Conservation (phyloP, 495 filamentous ascomycete genomes). For the Aspergillus biplanus region DNA sequence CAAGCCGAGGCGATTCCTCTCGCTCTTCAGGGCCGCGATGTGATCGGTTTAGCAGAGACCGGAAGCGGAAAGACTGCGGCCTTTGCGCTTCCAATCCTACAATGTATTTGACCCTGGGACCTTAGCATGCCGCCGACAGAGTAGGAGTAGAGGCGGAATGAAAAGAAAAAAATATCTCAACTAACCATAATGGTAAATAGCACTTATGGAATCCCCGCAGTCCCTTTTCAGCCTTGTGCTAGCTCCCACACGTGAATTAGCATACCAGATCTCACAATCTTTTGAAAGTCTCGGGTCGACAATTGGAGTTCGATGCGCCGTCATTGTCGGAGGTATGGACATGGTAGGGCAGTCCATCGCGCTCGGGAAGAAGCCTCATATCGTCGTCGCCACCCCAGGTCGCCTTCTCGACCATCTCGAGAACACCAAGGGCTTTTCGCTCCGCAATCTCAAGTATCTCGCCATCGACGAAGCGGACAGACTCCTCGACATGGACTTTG, state of each 20-base stretch:
- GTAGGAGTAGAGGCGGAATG: no score
- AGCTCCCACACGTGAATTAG: constrained; percentile 90
- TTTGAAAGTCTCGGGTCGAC: constrained; percentile 83
- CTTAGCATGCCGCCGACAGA: no score
- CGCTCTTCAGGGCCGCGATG: constrained; percentile 78
- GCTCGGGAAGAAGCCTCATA: constrained; percentile 88
- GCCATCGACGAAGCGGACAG: constrained; percentile 96
- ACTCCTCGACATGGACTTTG: constrained; percentile 92
- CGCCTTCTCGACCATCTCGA: constrained; percentile 91
- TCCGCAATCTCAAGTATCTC: constrained; percentile 77
- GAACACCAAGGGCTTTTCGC: constrained; percentile 93
- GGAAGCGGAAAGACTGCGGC: constrained; percentile 93
- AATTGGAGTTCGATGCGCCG: constrained; percentile 76
- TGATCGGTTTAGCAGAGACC: constrained; percentile 94
- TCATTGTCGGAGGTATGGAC: constrained; percentile 91
- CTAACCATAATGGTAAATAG: constrained; percentile 27
- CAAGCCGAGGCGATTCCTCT: constrained; percentile 78
- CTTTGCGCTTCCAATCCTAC: constrained; percentile 87
- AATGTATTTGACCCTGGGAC: constrained; percentile 42
- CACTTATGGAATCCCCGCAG: constrained; percentile 80
- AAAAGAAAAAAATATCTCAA: background rate
- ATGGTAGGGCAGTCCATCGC: constrained; percentile 90
- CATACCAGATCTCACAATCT: constrained; percentile 82
- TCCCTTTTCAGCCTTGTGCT: constrained; percentile 79
- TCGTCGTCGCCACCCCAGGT: constrained; percentile 84